Evolutionary conservation across 2,329 filamentous ascomycete genomes (phyloP).

Genomic region (Alternaria postmessia): DNA sequence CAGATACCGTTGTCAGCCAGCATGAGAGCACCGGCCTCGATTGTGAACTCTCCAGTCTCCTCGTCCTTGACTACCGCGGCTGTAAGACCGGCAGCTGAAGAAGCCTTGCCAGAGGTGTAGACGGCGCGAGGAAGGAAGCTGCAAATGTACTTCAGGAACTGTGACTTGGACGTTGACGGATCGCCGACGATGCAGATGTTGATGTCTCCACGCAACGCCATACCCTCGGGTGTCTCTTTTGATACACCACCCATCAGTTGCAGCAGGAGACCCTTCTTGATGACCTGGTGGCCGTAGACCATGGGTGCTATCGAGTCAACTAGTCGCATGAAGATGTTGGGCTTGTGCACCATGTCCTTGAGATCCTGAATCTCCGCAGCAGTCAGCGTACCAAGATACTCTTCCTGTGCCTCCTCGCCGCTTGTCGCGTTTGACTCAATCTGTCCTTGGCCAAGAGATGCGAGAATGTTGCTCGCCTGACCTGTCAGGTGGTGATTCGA

Average conservation of each 20-base stretch:
- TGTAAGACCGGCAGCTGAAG: conserved; percentile 94
- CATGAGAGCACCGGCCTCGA: conserved; percentile 98
- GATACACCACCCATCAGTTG: conserved; percentile 96
- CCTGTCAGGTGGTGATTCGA: conserved; percentile 73
- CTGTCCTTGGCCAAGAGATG: conserved; percentile 77
- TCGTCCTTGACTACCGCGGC: conserved; percentile 97
- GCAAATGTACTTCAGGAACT: conserved; percentile 98
- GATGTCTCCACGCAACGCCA: conserved; percentile 95
- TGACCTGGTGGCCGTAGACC: conserved; percentile 95
- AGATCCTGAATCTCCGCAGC: conserved; percentile 89
- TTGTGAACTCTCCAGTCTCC: conserved; percentile 98
- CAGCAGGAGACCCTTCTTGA: conserved; percentile 94
- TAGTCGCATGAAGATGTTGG: conserved; percentile 91
- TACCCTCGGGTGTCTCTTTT: conserved; percentile 91
- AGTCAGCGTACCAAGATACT: conserved; percentile 85
- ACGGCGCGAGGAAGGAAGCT: conserved; percentile 95
- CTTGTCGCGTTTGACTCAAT: conserved; percentile 68
- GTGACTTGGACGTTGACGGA: conserved; percentile 95
- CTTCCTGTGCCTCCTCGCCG: conserved; percentile 86
- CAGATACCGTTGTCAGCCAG: conserved; percentile 96
- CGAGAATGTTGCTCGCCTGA: conserved; percentile 83
- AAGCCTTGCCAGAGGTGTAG: conserved; percentile 97
- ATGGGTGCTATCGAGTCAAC: conserved; percentile 95
- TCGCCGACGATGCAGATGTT: conserved; percentile 99
- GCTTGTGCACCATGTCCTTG: conserved; percentile 90